These are phyloP conservation scores for Polygonum aviculare DNA, from an alignment of 148 eudicot genomes.

Conservation along the genomic window DNA sequence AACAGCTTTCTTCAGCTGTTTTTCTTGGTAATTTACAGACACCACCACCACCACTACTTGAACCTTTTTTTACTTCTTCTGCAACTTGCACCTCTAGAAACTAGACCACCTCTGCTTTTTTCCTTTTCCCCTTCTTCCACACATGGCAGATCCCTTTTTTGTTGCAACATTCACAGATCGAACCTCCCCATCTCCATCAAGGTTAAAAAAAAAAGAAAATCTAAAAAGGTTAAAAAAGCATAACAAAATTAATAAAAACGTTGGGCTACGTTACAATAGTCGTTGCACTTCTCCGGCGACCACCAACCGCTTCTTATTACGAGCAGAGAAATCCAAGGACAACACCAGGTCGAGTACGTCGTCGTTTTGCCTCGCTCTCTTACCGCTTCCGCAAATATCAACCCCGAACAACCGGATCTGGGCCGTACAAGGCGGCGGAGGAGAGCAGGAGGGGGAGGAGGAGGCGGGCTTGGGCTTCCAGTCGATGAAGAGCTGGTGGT, in stretches of 20 bases:
- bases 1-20: slow-evolving; percentile 13
- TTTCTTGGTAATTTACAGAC: slow-evolving; percentile 8
- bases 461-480: slow-evolving; percentile 18
- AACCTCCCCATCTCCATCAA: no score
- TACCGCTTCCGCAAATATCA: slow-evolving; percentile 37
- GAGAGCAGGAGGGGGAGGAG: no score
- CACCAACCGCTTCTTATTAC: slow-evolving; percentile 30
- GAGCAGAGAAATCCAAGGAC: slow-evolving; percentile 18
- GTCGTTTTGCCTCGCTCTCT: slow-evolving; percentile 22
- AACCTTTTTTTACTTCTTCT: neutral
- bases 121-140: neutral
- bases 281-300: neutral
- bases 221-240: neutral
- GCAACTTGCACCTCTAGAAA: slow-evolving; percentile 6
- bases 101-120: slow-evolving; percentile 1
- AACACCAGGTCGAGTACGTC: slow-evolving; percentile 3
- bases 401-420: slow-evolving; percentile 77
- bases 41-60: no score
- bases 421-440: neutral
- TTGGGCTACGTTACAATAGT: no score
- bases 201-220: slow-evolving; percentile 8
- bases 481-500: slow-evolving; percentile 62
- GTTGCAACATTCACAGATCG: neutral
- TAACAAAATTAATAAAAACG: neutral
- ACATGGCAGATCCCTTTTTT: neutral